Evolutionary conservation across 495 filamentous ascomycete genomes (phyloP).

Genomic region (Copromyces sp.): DNA sequence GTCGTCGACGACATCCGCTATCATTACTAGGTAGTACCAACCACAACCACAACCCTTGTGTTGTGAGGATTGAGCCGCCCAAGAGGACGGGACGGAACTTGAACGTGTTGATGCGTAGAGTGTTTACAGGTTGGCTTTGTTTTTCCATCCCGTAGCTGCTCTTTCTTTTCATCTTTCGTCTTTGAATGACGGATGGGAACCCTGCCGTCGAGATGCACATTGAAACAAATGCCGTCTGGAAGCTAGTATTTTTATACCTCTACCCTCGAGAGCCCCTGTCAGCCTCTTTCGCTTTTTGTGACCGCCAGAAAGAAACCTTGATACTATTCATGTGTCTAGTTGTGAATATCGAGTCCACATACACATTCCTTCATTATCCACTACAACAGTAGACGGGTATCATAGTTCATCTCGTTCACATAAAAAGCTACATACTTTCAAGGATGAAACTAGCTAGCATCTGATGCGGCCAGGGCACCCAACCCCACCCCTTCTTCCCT

Average conservation of each 20-base stretch:
- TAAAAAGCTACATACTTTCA: background rate
- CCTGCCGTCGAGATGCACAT: background rate
- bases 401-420: background rate
- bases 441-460: background rate
- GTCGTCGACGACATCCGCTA: background rate
- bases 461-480: background rate
- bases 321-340: background rate
- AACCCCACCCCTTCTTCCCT: background rate
- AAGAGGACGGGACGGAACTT: background rate
- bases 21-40: background rate
- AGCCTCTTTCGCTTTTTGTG: background rate
- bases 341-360: background rate
- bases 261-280: background rate
- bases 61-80: background rate
- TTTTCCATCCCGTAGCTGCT: background rate
- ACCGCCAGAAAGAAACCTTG: background rate
- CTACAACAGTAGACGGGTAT: background rate
- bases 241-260: background rate
- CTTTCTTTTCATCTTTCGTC: background rate
- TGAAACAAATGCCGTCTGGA: background rate
- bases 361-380: background rate
- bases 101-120: background rate
- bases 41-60: background rate
- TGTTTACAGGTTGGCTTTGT: background rate
- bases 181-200: background rate